Conservation (phyloP, 176 grass and related monocot genomes). For the Pontederia paniculata region DNA sequence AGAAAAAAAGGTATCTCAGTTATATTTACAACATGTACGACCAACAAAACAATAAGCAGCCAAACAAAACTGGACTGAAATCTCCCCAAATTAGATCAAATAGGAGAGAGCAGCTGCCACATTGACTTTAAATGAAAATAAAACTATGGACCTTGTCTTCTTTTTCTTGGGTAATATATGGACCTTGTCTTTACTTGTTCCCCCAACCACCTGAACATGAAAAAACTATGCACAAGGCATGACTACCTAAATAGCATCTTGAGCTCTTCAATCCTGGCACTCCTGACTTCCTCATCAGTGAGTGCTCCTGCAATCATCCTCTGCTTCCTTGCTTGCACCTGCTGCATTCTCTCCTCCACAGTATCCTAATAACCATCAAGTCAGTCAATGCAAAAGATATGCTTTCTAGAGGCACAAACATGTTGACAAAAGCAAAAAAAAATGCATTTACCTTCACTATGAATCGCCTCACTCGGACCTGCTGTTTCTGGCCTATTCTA, state of each 20-base stretch:
- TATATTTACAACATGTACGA: no score
- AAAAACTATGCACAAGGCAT: no score
- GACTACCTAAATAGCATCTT: conserved; percentile 76
- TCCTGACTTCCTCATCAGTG: conserved; percentile 70
- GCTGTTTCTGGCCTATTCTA: conserved; percentile 64
- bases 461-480: conserved; percentile 66
- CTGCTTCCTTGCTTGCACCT: conserved; percentile 76
- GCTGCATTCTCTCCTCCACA: conserved; percentile 80
- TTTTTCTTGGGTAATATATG: no score
- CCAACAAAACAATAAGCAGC: no score
- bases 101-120: no score
- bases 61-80: no score
- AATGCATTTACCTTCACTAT: conserved; percentile 59
- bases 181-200: no score
- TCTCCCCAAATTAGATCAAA: no score
- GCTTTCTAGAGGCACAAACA: neutral
- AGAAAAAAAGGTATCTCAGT: no score
- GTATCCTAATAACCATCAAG: conserved; percentile 39
- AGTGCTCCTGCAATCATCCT: conserved; percentile 73
- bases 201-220: no score
- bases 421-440: neutral
- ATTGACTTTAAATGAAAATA: no score
- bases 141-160: no score
- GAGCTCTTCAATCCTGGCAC: conserved; percentile 59
- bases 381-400: neutral